phyloP scores from a whole-genome alignment of 2,329 filamentous ascomycete species.

The Colletotrichum sp. region DNA sequence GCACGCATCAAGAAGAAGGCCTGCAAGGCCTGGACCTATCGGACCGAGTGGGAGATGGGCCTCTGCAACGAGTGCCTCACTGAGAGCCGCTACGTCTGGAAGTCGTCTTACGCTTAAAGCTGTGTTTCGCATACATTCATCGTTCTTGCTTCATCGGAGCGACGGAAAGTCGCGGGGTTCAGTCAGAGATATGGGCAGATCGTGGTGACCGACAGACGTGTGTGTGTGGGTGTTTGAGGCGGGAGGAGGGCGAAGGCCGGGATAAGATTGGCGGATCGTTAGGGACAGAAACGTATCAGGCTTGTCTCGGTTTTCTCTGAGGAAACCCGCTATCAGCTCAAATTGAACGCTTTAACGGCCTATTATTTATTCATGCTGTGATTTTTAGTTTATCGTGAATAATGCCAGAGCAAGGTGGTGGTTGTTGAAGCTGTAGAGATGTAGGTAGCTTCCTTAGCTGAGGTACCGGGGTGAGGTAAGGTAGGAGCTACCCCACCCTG shows the following conservation, averaged over 20 bases:
- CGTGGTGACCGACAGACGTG: neutral
- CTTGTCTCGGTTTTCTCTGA: neutral
- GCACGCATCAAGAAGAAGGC: neutral
- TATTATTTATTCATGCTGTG: neutral
- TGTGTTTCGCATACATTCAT: neutral
- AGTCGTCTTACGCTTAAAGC: neutral
- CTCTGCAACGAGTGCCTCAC: neutral
- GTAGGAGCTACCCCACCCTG: neutral
- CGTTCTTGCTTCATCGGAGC: neutral
- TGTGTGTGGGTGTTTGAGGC: neutral
- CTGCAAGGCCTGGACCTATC: neutral
- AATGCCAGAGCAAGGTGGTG: neutral
- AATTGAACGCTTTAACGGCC: neutral
- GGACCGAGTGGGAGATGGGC: constrained; percentile 3
- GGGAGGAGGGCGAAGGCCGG: neutral
- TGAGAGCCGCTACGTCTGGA: neutral
- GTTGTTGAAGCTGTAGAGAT: neutral
- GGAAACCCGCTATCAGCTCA: neutral
- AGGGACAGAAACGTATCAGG: neutral
- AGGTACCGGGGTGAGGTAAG: neutral
- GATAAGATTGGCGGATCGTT: neutral
- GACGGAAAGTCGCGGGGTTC: neutral
- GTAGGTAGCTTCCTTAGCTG: no score
- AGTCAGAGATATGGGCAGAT: neutral
- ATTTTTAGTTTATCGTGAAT: neutral